Evolutionary conservation across 1,139 yeast species (phyloP), one percentile per base, ranked within the genome.

Genomic region (Saccharomyces hybrid): DNA sequence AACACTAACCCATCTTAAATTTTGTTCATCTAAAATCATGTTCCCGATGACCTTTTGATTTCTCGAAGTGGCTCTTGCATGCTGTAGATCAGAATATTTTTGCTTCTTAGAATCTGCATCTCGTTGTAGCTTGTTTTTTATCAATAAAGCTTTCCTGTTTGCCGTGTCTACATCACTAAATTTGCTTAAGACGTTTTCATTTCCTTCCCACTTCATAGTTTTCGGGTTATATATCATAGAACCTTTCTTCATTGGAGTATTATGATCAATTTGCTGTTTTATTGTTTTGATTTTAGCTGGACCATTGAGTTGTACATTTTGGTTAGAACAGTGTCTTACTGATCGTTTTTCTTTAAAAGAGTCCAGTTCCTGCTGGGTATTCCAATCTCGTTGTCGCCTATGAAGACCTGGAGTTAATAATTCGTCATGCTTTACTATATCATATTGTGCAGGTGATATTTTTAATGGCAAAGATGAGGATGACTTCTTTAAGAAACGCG

Each of bases 151-250:
- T 31, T 59, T 61, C 38, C 57, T 60, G 41, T 63, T 63, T 26
- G 55, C 55, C 6, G 61, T 52, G 31, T 62, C 67, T n/a, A 63
- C 49, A 23, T 64, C 62, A 48, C 76, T 77, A 64, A 80, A 80
- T 55, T 71, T 73, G 48, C 75, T 63, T 52, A 81, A 67, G 29
- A 81, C 82, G 46, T 77, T 77, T 52, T 81, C 84, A 62, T 82
- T 81, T 1, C 86, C 86, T 62, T 78, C 83, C 87, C 86, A 82
- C 53, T 72, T 73, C 65, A 73, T 73, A 47, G 73, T 71, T n/a
- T 69, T 68, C 1, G 81, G 77, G 60, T 82, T 81, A 60, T 75
- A 82, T 51, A 72, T 73, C 82, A 82, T 80, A 46, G 67, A 67
- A 1, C 76, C 76, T 46, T 64, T 63, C 48, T 63, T 64, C 27